Evolutionary conservation across 164 flowering plant species (phyloP).

Genomic region (Vitis cinerea): DNA sequence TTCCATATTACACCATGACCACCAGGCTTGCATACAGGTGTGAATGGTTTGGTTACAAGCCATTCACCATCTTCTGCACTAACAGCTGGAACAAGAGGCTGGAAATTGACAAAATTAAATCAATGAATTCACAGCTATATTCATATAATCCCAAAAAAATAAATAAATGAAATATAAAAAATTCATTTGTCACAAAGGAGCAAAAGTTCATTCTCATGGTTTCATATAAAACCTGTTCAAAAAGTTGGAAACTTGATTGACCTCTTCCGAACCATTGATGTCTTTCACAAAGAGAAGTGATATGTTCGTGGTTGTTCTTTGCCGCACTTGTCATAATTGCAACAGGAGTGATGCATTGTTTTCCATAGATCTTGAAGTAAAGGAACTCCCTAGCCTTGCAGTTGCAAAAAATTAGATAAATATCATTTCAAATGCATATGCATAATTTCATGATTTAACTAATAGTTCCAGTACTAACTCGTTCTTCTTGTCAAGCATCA

Average conservation of each 20-base stretch:
- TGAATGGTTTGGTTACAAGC: slow-evolving; percentile 60
- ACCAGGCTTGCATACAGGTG: slow-evolving; percentile 91
- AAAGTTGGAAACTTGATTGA: slow-evolving; percentile 70
- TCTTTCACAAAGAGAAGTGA: slow-evolving; percentile 73
- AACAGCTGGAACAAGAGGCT: slow-evolving; percentile 96
- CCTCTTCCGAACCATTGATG: slow-evolving; percentile 95
- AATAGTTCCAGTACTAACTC: not conserved
- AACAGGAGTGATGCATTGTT: slow-evolving; percentile 93
- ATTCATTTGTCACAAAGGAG: not conserved
- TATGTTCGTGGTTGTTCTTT: slow-evolving; percentile 78
- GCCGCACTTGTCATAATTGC: slow-evolving; percentile 98
- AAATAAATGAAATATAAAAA: not conserved
- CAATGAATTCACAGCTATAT: slow-evolving; percentile 8
- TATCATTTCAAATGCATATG: too few relatives aligned
- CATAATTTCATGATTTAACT: too few relatives aligned
- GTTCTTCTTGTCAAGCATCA: slow-evolving; percentile 11
- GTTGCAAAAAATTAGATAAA: not conserved
- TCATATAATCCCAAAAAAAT: not conserved
- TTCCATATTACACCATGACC: slow-evolving; percentile 99
- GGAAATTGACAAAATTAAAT: slow-evolving; percentile 29
- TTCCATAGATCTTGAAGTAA: slow-evolving; percentile 79
- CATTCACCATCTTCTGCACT: slow-evolving; percentile 87
- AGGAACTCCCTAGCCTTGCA: slow-evolving; percentile 91
- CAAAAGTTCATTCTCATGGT: not conserved
- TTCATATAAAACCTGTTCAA: slow-evolving; percentile 80